phyloP scores from a whole-genome alignment of 1,284 basidiomycete species.

The Coriolopsis trogii region DNA sequence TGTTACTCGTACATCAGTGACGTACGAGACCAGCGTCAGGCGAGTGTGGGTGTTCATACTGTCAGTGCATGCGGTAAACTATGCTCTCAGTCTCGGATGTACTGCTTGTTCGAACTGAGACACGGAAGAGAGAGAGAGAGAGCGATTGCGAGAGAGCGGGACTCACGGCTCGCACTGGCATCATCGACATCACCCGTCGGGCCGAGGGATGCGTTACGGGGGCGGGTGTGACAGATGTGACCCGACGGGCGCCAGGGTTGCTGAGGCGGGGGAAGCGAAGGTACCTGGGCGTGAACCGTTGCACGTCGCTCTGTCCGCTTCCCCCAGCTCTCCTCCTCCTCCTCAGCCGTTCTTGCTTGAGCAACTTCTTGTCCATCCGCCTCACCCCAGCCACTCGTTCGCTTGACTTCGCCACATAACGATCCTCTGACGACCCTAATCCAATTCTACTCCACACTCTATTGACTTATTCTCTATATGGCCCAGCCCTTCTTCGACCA shows the following conservation, averaged over 20 bases:
- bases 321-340: slow-evolving; percentile 1
- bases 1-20: no score
- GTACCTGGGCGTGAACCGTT: neutral
- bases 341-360: slow-evolving; percentile 2
- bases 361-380: slow-evolving; percentile 18
- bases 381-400: slow-evolving; percentile 24
- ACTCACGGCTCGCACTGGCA: no score
- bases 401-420: slow-evolving; percentile 21
- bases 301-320: neutral
- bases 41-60: no score
- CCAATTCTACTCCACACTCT: slow-evolving; percentile 5
- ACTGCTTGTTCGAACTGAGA: no score
- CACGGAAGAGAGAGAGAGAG: no score
- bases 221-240: neutral
- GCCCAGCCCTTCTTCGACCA: slow-evolving; percentile 78
- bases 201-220: no score
- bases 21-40: no score
- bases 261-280: neutral
- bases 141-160: no score
- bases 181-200: no score
- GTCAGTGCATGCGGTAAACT: no score
- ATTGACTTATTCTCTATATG: slow-evolving; percentile 45
- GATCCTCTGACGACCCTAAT: slow-evolving; percentile 20
- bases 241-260: no score
- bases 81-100: no score